These are phyloP conservation scores for Mucuna pruriens DNA, from an alignment of 306 rosid species.

Conservation along the genomic window DNA sequence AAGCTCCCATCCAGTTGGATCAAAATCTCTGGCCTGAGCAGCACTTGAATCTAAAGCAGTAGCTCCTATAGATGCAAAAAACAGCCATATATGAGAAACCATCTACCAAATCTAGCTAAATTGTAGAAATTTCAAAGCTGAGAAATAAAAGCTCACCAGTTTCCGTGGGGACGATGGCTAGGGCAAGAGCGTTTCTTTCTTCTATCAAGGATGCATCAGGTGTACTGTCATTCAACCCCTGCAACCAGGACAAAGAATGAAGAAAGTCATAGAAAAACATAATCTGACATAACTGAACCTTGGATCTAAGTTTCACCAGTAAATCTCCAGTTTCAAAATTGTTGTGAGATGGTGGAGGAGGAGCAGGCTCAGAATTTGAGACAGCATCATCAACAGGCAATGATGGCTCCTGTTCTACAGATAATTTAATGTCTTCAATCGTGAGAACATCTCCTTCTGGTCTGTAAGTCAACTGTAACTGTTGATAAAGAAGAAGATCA, in stretches of 20 bases:
- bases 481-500: slow-evolving; percentile 43
- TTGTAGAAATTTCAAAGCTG: slow-evolving; percentile 29
- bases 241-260: slow-evolving; percentile 26
- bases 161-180: slow-evolving; percentile 73
- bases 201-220: slow-evolving; percentile 65
- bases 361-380: slow-evolving; percentile 50
- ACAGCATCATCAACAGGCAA: slow-evolving; percentile 46
- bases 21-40: slow-evolving; percentile 61
- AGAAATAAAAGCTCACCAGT: slow-evolving; percentile 47
- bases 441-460: slow-evolving; percentile 64
- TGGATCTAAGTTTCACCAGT: slow-evolving; percentile 51
- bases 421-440: slow-evolving; percentile 52
- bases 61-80: slow-evolving; percentile 38
- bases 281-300: slow-evolving; percentile 16
- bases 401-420: slow-evolving; percentile 62
- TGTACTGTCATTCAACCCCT: slow-evolving; percentile 68
- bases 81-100: slow-evolving; percentile 17
- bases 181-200: slow-evolving; percentile 78
- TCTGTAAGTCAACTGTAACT: slow-evolving; percentile 79
- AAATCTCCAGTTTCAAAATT: slow-evolving; percentile 68
- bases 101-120: slow-evolving; percentile 4
- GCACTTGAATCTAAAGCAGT: slow-evolving; percentile 59
- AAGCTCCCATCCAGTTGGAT: slow-evolving; percentile 89
- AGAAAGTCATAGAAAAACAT: slow-evolving; percentile 15
- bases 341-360: slow-evolving; percentile 43